A percentile compares a stretch with the other conserved stretches of the same genome.
Evolutionary conservation across 805 yeast species (phyloP).

Genomic region (Myxozyma udenii): DNA sequence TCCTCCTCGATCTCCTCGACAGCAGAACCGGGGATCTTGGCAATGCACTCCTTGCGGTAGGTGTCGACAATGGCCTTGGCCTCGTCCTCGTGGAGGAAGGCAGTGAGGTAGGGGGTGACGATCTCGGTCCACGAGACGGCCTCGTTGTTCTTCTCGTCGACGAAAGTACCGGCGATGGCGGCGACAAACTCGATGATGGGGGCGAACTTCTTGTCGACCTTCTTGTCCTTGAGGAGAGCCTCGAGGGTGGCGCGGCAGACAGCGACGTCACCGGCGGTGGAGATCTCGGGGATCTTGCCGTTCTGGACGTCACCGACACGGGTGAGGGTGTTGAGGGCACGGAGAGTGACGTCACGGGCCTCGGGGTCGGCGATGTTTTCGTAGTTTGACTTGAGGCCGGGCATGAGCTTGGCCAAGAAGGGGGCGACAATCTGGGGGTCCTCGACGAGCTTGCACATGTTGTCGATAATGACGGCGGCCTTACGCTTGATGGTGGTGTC

Average conservation of each 20-base stretch:
- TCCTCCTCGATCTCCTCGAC: slow-evolving; percentile 85
- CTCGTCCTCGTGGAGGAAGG: slow-evolving; percentile 89
- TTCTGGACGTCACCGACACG: slow-evolving; percentile 97
- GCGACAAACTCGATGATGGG: slow-evolving; percentile 79
- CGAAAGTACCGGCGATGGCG: slow-evolving; percentile 97
- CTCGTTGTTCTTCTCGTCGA: slow-evolving; percentile 95
- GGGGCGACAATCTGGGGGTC: slow-evolving; percentile 99
- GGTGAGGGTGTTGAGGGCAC: slow-evolving; percentile 95
- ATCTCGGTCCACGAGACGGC: slow-evolving; percentile 87
- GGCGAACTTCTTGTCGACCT: slow-evolving; percentile 67
- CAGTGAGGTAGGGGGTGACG: slow-evolving; percentile 90
- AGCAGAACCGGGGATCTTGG: slow-evolving; percentile 97
- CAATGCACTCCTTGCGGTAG: slow-evolving; percentile 93
- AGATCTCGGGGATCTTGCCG: slow-evolving; percentile 91
- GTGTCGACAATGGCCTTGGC: slow-evolving; percentile 88
- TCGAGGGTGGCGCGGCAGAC: slow-evolving; percentile 83
- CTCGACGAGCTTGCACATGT: slow-evolving; percentile 99
- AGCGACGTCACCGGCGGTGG: slow-evolving; percentile 94
- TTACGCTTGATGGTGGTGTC: slow-evolving; percentile 99
- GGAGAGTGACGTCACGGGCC: slow-evolving; percentile 96
- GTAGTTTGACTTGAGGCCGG: slow-evolving; percentile 92
- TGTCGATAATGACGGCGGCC: slow-evolving; percentile 98
- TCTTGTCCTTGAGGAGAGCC: slow-evolving; percentile 64
- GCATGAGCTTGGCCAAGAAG: slow-evolving; percentile 90
- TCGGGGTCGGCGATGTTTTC: slow-evolving; percentile 99